Base-by-base conservation (phyloP, 108 stramenopile genomes). In the Cyclotella baltica region DNA sequence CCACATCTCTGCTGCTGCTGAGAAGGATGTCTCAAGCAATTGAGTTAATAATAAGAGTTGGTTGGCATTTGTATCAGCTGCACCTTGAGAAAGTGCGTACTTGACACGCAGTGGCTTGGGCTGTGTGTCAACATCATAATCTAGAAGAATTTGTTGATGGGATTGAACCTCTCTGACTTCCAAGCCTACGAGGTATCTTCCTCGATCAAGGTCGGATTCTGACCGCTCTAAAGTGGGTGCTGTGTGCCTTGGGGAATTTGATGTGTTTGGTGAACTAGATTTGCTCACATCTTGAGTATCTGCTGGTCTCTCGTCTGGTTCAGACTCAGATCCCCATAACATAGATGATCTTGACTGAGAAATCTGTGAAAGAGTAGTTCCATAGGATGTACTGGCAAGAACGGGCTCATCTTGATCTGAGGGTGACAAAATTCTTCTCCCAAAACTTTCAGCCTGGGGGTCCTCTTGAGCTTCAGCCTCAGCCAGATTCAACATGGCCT, bases 91-190 rank as follows among this genome's bases (percentile, higher is more conserved):
- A 25, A 73, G 67, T 25, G 70, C 34, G 48, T 62, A 74, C 58
- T 37, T 66, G 22, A 80, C 62, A n/a, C 80, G 80, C 51, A 80
- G 22, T 23, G 80, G 80, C 19, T 67, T 15, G 1, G 40, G 3
- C 4, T 22, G n/a, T 29, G 29, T 80, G 67, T 52, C 37, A 71
- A 62, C 40, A 16, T 71, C 58, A 56, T 80, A 80, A 74, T 80
- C 80, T 22, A 80, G 31, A 22, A 80, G 61, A 43, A 80, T 80
- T 56, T 72, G 80, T 37, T 80, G 80, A 52, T 80, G 80, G 13
- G 73, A 40, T 62, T 56, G 67, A 4, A 80, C 51, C 9, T 80
- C 73, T 64, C 80, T 48, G 38, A 80, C 68, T 70, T 73, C 73
- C 52, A 80, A 62, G 3, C 80, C 80, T n/a, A 80, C 72, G 18